Evolutionary conservation across 139 green algal genomes (phyloP).

Genomic region (Pseudopediastrum boryanum): DNA sequence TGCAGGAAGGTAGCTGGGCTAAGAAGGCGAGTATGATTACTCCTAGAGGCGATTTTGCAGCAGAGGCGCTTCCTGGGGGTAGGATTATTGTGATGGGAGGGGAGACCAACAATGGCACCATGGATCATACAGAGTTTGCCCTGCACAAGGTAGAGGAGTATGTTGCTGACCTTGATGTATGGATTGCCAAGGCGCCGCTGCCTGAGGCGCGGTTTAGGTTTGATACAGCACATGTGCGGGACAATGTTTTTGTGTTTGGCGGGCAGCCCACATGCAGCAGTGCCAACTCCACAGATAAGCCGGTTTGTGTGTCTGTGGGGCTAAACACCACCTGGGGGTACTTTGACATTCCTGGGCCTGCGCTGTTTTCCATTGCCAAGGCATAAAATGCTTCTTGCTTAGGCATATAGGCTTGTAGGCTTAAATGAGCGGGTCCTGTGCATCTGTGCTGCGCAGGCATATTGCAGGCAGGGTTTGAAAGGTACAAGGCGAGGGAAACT

Average conservation of each 20-base stretch:
- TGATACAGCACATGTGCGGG: conserved; percentile 38
- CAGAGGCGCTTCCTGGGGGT: conserved; percentile 40
- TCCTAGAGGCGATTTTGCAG: conserved; percentile 50
- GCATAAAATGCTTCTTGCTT: conserved; percentile 2
- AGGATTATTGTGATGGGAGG: conserved; percentile 59
- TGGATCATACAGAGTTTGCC: conserved; percentile 32
- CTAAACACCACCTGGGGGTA: conserved; percentile 34
- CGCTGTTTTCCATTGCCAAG: background rate
- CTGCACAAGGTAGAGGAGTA: conserved; percentile 34
- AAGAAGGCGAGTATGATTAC: conserved; percentile 34
- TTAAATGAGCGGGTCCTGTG: too few relatives aligned
- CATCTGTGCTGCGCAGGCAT: too few relatives aligned
- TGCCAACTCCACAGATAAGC: background rate
- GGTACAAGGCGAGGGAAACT: too few relatives aligned
- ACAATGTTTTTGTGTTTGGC: conserved; percentile 36
- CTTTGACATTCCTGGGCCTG: conserved; percentile 9
- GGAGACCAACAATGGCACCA: conserved; percentile 41
- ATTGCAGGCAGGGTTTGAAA: too few relatives aligned
- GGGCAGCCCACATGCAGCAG: conserved; percentile 36
- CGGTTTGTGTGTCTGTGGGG: conserved; percentile 1
- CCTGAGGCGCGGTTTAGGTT: conserved; percentile 48
- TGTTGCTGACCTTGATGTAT: conserved; percentile 22
- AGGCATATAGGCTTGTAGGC: too few relatives aligned
- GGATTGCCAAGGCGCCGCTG: conserved; percentile 58
- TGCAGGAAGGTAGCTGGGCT: too few relatives aligned